Evolutionary conservation across 768 basidiomycete species (phyloP).

Genomic region (Kwoniella mangroviensis): DNA sequence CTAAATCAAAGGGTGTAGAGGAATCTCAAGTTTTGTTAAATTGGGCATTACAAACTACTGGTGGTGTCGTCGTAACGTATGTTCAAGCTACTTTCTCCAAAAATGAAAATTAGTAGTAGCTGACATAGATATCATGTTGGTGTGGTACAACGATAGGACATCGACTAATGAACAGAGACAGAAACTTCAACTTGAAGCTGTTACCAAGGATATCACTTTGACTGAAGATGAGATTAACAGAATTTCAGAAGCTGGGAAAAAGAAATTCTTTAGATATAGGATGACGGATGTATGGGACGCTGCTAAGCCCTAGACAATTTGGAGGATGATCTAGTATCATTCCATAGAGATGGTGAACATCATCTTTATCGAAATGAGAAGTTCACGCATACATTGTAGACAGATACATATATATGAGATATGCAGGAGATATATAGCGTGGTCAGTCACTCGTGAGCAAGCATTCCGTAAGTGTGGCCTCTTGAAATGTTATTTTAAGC

Average conservation of each 20-base stretch:
- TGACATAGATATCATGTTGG: not conserved
- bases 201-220: conserved; percentile 29
- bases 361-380: too few species aligned
- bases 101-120: not conserved
- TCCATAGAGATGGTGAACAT: too few species aligned
- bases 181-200: conserved; percentile 39
- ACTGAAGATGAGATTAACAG: conserved; percentile 33
- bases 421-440: too few species aligned
- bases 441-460: too few species aligned
- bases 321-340: not conserved
- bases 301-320: conserved; percentile 31
- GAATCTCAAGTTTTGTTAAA: conserved; percentile 37
- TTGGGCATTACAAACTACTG: conserved; percentile 16
- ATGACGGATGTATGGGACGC: conserved; percentile 44
- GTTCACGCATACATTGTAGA: too few species aligned
- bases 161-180: conserved; percentile 37
- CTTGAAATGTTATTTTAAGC: too few species aligned
- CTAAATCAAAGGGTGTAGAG: conserved; percentile 20
- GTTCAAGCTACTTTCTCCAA: not conserved
- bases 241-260: conserved; percentile 40
- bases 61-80: conserved; percentile 30
- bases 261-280: conserved; percentile 30
- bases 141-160: conserved; percentile 22
- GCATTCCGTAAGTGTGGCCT: too few species aligned
- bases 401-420: too few species aligned